phyloP scores from a whole-genome alignment of 1,284 basidiomycete genomes.

The Ustilago esculenta region DNA sequence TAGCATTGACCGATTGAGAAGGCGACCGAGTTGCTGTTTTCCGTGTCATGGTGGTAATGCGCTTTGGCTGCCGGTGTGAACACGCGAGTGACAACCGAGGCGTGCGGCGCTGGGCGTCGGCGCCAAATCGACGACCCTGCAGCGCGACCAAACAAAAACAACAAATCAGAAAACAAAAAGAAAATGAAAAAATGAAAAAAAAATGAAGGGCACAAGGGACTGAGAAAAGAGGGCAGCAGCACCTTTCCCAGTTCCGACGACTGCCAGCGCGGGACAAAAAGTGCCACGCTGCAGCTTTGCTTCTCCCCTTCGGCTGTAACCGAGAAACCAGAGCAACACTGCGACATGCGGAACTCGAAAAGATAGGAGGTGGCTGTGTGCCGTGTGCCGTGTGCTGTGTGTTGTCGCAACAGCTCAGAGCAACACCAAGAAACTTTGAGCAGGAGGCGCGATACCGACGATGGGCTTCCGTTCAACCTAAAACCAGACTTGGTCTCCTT shows the following conservation, averaged over 20 bases:
- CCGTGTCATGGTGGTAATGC: too few relatives aligned
- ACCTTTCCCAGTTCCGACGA: too few relatives aligned
- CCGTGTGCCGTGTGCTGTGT: too few relatives aligned
- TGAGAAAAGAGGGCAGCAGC: neutral
- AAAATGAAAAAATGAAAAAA: neutral
- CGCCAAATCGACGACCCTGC: slow-evolving; percentile 2
- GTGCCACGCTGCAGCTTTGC: slow-evolving; percentile 1
- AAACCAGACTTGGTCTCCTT: too few relatives aligned
- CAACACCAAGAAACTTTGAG: neutral
- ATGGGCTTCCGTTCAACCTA: too few relatives aligned
- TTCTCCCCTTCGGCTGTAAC: neutral
- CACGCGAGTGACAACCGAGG: slow-evolving; percentile 6
- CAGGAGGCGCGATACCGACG: neutral
- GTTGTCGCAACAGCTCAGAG: too few relatives aligned
- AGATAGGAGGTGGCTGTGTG: neutral
- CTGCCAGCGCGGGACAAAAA: neutral
- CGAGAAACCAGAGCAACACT: neutral
- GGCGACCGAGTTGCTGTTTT: too few relatives aligned
- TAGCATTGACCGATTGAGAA: too few relatives aligned
- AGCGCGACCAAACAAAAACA: slow-evolving; percentile 9
- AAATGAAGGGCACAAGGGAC: too few relatives aligned
- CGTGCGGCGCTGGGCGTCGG: neutral
- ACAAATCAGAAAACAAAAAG: neutral
- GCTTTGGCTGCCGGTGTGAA: neutral
- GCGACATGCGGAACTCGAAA: neutral